Conservation (phyloP, 257 asterid species). For the Penstemon newberryi region DNA sequence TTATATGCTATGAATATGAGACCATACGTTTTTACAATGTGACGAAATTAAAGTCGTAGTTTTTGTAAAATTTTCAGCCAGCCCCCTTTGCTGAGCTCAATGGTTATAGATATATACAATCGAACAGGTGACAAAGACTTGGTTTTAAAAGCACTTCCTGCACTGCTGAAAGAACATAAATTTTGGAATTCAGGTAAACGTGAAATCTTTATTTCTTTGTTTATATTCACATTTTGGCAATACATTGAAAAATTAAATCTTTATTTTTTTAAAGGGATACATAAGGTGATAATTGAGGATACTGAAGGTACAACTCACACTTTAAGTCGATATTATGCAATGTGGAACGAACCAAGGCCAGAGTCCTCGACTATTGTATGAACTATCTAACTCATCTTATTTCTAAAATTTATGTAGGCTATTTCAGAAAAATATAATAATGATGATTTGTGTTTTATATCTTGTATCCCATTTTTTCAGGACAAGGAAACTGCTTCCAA, state of each 20-base stretch:
- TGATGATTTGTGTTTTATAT: neutral
- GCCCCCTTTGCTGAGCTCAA: slow-evolving; percentile 85
- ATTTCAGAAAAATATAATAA: too few relatives aligned
- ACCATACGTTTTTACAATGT: neutral
- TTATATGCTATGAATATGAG: neutral
- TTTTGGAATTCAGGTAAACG: slow-evolving; percentile 83
- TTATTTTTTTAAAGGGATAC: slow-evolving; percentile 50
- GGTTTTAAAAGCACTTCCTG: slow-evolving; percentile 64
- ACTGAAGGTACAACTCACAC: slow-evolving; percentile 54
- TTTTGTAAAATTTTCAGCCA: slow-evolving; percentile 52
- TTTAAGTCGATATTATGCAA: slow-evolving; percentile 77
- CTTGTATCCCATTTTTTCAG: slow-evolving; percentile 35
- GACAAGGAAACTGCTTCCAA: slow-evolving; percentile 74
- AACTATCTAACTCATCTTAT: neutral
- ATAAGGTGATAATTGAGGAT: slow-evolving; percentile 71
- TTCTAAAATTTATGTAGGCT: neutral
- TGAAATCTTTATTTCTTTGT: neutral
- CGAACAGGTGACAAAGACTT: slow-evolving; percentile 58
- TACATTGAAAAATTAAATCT: neutral
- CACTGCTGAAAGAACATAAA: slow-evolving; percentile 64
- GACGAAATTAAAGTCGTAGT: slow-evolving; percentile 9
- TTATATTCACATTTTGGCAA: neutral
- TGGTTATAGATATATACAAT: slow-evolving; percentile 66
- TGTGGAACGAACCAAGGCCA: slow-evolving; percentile 92
- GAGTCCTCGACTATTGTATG: slow-evolving; percentile 78